These are phyloP conservation scores for Blastobotrys serpentis DNA, from an alignment of 1,139 yeast species.

Conservation along the genomic window DNA sequence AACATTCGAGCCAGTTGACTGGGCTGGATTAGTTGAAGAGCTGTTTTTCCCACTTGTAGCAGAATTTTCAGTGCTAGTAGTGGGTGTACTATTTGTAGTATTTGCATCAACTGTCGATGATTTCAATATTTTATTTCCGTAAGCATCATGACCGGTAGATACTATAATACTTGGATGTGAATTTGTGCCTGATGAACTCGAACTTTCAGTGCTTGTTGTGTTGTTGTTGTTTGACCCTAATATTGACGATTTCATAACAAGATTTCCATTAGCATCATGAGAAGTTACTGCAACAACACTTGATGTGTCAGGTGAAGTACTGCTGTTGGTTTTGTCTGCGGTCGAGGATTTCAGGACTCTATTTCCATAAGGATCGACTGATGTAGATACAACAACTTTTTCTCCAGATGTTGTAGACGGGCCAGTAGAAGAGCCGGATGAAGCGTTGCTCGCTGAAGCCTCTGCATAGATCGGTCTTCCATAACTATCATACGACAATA, in stretches of 20 bases:
- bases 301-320: not conserved
- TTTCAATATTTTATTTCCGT: not conserved
- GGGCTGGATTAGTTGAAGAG: conserved; percentile 1
- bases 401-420: not conserved
- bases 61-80: too few relatives aligned
- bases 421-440: not conserved
- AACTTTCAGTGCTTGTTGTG: too few relatives aligned
- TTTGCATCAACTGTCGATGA: conserved; percentile 1
- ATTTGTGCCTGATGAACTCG: too few relatives aligned
- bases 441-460: not conserved
- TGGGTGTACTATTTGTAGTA: not conserved
- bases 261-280: not conserved
- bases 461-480: not conserved
- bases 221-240: not conserved
- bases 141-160: conserved; percentile 9
- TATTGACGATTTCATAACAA: not conserved
- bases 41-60: not conserved
- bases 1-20: not conserved
- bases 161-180: not conserved
- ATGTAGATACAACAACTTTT: not conserved
- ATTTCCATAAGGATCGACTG: conserved; percentile 1
- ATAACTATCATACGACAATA: not conserved
- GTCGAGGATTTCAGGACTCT: not conserved
- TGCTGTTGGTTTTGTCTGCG: not conserved
- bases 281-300: not conserved